Base-by-base conservation (phyloP, 495 filamentous ascomycete species). In the Hypoxylon perforatum region DNA sequence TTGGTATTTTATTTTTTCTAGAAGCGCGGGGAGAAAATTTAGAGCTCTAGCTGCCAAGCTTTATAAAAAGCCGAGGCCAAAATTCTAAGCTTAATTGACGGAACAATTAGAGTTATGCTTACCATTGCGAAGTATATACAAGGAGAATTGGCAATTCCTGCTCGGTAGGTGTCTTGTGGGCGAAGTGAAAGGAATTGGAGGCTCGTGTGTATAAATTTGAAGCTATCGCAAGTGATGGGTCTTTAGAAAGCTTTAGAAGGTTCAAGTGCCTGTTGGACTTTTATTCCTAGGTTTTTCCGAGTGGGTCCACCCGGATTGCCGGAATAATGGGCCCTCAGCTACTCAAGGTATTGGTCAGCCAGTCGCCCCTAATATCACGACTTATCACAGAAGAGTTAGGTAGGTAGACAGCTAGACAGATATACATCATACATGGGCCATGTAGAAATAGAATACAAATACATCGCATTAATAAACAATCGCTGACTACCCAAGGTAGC, bases 61-160 rank as follows among this genome's bases (percentile, higher is more conserved):
- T 9, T 10, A 39, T 51, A 8, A 35, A 50, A 28, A 45, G 12
- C 7, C 5, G 19, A 63, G n/a, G 23, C 7, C 11, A 23, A 22
- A 44, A 17, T 12, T 39, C 41, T 8, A 19, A 30, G 49, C 36
- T 44, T 22, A 42, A 25, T 30, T 44, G 19, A 44, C 11, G 2
- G 22, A 49, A 35, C 5, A 38, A 14, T 36, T 41, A 30, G 23
- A 28, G 36, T 42, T 19, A 36, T 22, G 57, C 75, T 30, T 75
- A 79, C 77, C 77, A 80, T 80, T 76, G 14, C 75, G 73, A 69
- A 72, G 45, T 67, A 41, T 58, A 41, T 38, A 36, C 39, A 63
- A 18, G 22, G 8, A 19, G 12, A 50, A 8, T 33, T 67, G 28
- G 46, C 53, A 41, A 42, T 18, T 47, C 36, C 19, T 52, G 59